A percentile compares a stretch with the other conserved stretches of the same genome.
Conservation (phyloP, 2,329 filamentous ascomycete genomes). For the Rhexocercosporidium sp. region DNA sequence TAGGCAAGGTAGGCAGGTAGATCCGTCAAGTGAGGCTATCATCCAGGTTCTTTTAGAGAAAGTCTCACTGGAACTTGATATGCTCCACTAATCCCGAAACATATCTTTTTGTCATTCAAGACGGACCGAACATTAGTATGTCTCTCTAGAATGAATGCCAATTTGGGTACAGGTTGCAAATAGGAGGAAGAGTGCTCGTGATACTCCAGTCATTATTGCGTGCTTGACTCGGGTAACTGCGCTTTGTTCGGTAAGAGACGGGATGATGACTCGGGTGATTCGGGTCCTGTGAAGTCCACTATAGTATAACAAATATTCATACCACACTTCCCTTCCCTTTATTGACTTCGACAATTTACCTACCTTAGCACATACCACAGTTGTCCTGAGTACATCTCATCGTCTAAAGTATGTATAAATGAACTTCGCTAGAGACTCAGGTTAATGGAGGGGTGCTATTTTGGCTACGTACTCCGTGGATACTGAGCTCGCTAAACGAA, state of each 20-base stretch:
- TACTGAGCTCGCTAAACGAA: slow-evolving; percentile 1
- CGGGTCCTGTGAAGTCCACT: neutral
- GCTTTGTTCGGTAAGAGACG: neutral
- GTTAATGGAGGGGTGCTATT: neutral
- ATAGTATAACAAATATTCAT: no score
- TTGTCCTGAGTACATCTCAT: neutral
- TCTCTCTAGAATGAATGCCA: neutral
- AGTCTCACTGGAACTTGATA: neutral
- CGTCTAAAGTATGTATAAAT: neutral
- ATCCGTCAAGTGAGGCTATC: slow-evolving; percentile 5
- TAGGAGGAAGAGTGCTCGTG: neutral
- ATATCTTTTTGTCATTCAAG: neutral
- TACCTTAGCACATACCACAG: no score
- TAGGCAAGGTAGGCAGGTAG: neutral
- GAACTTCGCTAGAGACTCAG: neutral
- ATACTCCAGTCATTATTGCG: no score
- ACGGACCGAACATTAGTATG: neutral
- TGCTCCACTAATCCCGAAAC: neutral
- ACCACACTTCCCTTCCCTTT: no score
- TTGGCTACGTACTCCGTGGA: neutral
- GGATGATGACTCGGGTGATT: neutral
- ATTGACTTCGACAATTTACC: no score
- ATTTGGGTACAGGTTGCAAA: neutral
- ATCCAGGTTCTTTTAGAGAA: neutral
- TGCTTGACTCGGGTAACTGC: neutral